A percentile compares a stretch with the other conserved stretches of the same genome.
Conservation (phyloP, 306 rosid genomes). For the Begonia fuchsioides region DNA sequence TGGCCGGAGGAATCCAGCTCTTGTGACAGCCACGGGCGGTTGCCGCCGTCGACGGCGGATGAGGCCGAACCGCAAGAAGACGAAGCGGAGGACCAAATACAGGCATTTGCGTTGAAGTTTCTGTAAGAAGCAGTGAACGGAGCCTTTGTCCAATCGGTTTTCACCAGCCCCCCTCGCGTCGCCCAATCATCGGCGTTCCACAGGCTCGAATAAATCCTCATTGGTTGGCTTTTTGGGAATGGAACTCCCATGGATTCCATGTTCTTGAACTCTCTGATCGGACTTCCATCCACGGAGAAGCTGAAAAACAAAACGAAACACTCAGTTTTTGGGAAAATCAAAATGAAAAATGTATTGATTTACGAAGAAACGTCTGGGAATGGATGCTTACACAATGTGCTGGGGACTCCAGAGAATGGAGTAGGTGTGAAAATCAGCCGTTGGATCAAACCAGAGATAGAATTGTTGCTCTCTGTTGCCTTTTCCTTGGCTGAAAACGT, state of each 20-base stretch:
- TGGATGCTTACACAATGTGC: slow-evolving; percentile 13
- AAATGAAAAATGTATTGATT: too few species aligned
- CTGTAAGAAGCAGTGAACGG: slow-evolving; percentile 52
- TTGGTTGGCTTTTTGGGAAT: slow-evolving; percentile 48
- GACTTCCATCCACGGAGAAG: slow-evolving; percentile 42
- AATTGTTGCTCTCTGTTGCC: slow-evolving; percentile 28
- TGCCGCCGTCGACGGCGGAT: neutral
- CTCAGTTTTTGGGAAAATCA: neutral
- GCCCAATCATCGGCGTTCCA: slow-evolving; percentile 85
- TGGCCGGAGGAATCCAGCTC: slow-evolving; percentile 12
- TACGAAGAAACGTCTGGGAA: neutral
- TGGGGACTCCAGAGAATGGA: slow-evolving; percentile 23
- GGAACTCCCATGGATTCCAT: slow-evolving; percentile 36
- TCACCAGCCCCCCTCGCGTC: slow-evolving; percentile 62
- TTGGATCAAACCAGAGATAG: slow-evolving; percentile 31
- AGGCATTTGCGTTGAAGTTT: slow-evolving; percentile 25
- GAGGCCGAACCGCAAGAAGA: slow-evolving; percentile 13
- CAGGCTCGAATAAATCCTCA: slow-evolving; percentile 51
- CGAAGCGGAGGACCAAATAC: slow-evolving; percentile 17
- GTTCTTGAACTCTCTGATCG: slow-evolving; percentile 59
- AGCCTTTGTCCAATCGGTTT: slow-evolving; percentile 58
- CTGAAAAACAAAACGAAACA: slow-evolving; percentile 13
- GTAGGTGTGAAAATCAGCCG: slow-evolving; percentile 22
- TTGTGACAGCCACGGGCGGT: slow-evolving; percentile 14
- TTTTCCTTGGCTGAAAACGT: slow-evolving; percentile 20